These are phyloP conservation scores for Venturiaceae sp. DNA, from an alignment of 2,329 filamentous ascomycete species.

Conservation along the genomic window DNA sequence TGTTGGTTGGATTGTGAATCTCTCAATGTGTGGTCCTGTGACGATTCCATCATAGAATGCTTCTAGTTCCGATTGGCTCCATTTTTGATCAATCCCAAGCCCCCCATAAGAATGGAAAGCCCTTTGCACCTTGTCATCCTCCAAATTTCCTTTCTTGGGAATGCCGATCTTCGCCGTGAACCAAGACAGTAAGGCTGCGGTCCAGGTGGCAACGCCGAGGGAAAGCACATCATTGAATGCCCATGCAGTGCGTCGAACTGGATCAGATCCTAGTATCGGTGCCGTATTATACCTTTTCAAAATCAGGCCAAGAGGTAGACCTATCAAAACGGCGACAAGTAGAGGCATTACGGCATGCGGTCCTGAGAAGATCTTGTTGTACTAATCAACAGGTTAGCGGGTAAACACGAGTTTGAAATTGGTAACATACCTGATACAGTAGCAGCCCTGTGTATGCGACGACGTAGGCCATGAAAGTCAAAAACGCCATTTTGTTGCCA, in stretches of 20 bases:
- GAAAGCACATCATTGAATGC: slow-evolving; percentile 38
- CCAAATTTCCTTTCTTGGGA: slow-evolving; percentile 19
- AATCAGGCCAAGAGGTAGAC: slow-evolving; percentile 36
- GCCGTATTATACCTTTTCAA: slow-evolving; percentile 20
- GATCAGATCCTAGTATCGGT: not conserved
- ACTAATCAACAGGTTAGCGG: slow-evolving; percentile 13
- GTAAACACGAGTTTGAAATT: not conserved
- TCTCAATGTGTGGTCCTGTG: slow-evolving; percentile 30
- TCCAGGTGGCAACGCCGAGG: slow-evolving; percentile 42
- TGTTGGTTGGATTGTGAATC: slow-evolving; percentile 29
- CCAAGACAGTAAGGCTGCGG: slow-evolving; percentile 38
- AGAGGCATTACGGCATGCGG: slow-evolving; percentile 39
- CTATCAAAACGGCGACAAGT: slow-evolving; percentile 33
- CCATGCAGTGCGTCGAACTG: slow-evolving; percentile 24
- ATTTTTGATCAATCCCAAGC: slow-evolving; percentile 32
- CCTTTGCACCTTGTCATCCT: slow-evolving; percentile 11
- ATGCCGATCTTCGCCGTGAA: slow-evolving; percentile 38
- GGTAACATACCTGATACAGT: slow-evolving; percentile 43
- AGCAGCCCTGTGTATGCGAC: slow-evolving; percentile 42
- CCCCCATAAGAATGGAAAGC: slow-evolving; percentile 35
- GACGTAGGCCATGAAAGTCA: slow-evolving; percentile 41
- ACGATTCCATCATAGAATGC: slow-evolving; percentile 34
- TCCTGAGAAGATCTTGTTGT: slow-evolving; percentile 40
- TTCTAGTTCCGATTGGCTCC: slow-evolving; percentile 42
- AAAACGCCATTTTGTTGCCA: slow-evolving; percentile 27